Conservation (phyloP, 2,329 filamentous ascomycete genomes). For the Pyrenochaeta sp. region DNA sequence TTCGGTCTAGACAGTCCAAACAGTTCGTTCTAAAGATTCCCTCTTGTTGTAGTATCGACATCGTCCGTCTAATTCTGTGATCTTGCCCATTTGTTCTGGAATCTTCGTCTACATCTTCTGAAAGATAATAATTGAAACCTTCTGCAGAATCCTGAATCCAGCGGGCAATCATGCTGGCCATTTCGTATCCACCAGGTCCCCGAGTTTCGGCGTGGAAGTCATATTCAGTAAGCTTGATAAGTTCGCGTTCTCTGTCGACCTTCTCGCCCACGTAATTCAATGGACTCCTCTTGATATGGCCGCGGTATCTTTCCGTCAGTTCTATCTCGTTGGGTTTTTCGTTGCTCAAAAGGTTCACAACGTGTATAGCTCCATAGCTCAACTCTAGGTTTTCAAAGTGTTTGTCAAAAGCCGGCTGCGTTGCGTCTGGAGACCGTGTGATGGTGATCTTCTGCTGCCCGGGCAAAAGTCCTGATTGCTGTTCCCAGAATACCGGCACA, state of each 20-base stretch:
- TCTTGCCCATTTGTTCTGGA: conserved; percentile 53
- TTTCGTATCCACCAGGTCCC: conserved; percentile 85
- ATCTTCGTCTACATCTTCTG: conserved; percentile 72
- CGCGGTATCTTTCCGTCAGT: conserved; percentile 79
- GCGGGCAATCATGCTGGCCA: conserved; percentile 81
- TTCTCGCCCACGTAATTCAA: conserved; percentile 69
- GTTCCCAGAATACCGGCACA: conserved; percentile 97
- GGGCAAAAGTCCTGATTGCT: conserved; percentile 84
- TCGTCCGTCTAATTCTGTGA: conserved; percentile 52
- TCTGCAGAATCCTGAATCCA: conserved; percentile 82
- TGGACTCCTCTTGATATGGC: conserved; percentile 77
- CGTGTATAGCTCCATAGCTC: conserved; percentile 87
- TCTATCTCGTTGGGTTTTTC: conserved; percentile 87
- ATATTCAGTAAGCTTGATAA: conserved; percentile 85
- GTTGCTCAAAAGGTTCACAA: conserved; percentile 93
- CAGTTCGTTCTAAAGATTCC: conserved; percentile 97
- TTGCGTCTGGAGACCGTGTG: conserved; percentile 86
- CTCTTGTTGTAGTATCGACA: conserved; percentile 86
- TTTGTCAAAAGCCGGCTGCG: conserved; percentile 93
- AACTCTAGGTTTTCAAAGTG: conserved; percentile 90
- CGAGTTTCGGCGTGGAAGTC: conserved; percentile 97
- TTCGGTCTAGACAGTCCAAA: conserved; percentile 92
- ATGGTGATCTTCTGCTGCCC: conserved; percentile 94
- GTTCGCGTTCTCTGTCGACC: conserved; percentile 69
- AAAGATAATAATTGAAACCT: conserved; percentile 90